phyloP scores from a whole-genome alignment of 805 yeast species.

The Kuraishia molischiana region DNA sequence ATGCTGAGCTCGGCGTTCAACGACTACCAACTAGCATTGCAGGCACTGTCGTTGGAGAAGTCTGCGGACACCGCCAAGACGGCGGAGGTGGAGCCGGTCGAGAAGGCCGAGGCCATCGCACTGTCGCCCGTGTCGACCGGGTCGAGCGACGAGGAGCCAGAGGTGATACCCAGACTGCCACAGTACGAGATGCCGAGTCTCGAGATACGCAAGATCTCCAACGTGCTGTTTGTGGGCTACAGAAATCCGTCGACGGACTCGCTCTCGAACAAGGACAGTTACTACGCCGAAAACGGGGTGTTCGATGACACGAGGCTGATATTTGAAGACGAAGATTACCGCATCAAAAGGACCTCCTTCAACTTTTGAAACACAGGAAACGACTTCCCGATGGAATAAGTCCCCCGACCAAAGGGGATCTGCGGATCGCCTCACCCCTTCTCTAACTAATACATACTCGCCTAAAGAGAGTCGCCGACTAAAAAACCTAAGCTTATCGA shows the following conservation, averaged over 20 bases:
- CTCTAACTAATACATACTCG: no score
- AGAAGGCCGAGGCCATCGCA: conserved; percentile 1
- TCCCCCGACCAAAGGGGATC: no score
- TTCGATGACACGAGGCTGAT: background rate
- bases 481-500: no score
- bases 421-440: no score
- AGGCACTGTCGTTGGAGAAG: conserved; percentile 2
- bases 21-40: conserved; percentile 5
- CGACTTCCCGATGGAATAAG: no score
- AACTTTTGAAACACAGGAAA: background rate
- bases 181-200: background rate
- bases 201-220: background rate
- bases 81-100: background rate
- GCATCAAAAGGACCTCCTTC: background rate
- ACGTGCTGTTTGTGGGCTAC: background rate
- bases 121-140: background rate
- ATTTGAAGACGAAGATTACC: conserved; percentile 1
- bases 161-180: background rate
- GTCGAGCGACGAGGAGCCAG: background rate
- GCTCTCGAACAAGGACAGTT: background rate
- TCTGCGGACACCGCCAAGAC: background rate
- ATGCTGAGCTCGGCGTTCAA: conserved; percentile 4
- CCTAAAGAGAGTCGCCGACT: no score
- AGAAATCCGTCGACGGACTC: background rate
- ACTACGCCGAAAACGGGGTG: background rate